Conservation (phyloP, 331 rosid genomes). For the Phaseolus coccineus region DNA sequence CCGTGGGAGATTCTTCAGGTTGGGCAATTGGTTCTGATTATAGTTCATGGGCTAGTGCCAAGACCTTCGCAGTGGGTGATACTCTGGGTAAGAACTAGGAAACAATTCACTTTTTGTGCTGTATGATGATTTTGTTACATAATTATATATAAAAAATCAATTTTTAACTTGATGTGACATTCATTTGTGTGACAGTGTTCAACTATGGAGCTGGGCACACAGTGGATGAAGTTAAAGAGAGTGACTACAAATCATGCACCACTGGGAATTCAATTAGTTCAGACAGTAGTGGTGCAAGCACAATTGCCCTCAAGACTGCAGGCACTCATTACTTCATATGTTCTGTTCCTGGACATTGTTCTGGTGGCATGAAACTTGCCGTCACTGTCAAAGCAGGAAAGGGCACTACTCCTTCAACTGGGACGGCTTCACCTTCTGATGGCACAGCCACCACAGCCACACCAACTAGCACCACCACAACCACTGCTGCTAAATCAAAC, state of each 20-base stretch:
- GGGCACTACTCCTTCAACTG: conserved; percentile 49
- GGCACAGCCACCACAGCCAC: conserved; percentile 47
- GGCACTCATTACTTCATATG: conserved; percentile 90
- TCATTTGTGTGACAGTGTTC: conserved; percentile 58
- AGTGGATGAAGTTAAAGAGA: conserved; percentile 76
- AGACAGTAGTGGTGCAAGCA: conserved; percentile 80
- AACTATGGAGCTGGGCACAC: conserved; percentile 86
- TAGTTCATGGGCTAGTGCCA: conserved; percentile 74
- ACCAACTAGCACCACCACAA: conserved; percentile 32
- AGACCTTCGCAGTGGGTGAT: conserved; percentile 77
- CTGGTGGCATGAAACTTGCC: conserved; percentile 88
- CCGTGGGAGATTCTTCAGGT: conserved; percentile 80
- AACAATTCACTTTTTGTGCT: background rate
- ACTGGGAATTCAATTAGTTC: conserved; percentile 67
- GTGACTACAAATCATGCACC: conserved; percentile 77
- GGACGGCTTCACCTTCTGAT: conserved; percentile 47
- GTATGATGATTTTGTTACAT: no score
- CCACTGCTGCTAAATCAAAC: conserved; percentile 44
- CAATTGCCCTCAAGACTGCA: conserved; percentile 67
- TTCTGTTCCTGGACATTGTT: conserved; percentile 66
- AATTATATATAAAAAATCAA: no score
- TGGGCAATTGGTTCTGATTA: conserved; percentile 76
- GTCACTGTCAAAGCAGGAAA: conserved; percentile 62
- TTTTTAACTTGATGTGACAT: no score
- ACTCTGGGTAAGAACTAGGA: conserved; percentile 62